These are phyloP conservation scores for Auriscalpium microsporum DNA, from an alignment of 768 basidiomycete genomes.

Conservation along the genomic window DNA sequence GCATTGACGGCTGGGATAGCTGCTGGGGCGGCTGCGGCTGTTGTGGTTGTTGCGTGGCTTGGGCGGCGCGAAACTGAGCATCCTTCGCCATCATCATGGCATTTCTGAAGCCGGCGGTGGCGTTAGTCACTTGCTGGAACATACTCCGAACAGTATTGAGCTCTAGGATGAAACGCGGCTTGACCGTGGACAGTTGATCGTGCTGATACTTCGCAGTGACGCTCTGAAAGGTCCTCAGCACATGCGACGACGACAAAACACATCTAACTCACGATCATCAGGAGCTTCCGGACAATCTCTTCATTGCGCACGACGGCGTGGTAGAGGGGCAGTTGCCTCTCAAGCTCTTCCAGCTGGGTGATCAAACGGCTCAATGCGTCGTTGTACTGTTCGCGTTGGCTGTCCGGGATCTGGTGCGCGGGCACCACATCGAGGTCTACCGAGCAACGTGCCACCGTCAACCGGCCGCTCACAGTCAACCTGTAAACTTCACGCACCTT, in stretches of 20 bases:
- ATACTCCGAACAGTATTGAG: slow-evolving; percentile 14
- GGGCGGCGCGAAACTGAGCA: neutral
- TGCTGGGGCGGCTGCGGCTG: slow-evolving; percentile 3
- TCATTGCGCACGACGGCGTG: neutral
- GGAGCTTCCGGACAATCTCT: neutral
- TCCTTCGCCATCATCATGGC: neutral
- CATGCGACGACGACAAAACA: neutral
- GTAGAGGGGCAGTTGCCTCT: neutral
- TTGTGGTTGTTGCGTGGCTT: neutral
- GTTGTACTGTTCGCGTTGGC: neutral
- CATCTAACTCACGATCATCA: slow-evolving; percentile 10
- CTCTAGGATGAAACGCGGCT: slow-evolving; percentile 11
- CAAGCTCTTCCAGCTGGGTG: neutral
- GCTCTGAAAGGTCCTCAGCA: slow-evolving; percentile 1
- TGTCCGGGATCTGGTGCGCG: neutral
- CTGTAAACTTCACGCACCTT: neutral
- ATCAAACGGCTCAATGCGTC: neutral
- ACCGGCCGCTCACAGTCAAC: neutral
- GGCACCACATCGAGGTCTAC: neutral
- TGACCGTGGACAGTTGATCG: slow-evolving; percentile 2
- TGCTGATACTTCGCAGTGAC: slow-evolving; percentile 7
- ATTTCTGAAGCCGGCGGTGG: slow-evolving; percentile 7
- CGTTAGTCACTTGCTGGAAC: slow-evolving; percentile 13
- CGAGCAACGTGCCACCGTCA: no score
- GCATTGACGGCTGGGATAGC: neutral